Percentiles rank a stretch among this genome's conserved stretches.
phyloP scores from a whole-genome alignment of 139 green algal species.

The Micractinium sp. region DNA sequence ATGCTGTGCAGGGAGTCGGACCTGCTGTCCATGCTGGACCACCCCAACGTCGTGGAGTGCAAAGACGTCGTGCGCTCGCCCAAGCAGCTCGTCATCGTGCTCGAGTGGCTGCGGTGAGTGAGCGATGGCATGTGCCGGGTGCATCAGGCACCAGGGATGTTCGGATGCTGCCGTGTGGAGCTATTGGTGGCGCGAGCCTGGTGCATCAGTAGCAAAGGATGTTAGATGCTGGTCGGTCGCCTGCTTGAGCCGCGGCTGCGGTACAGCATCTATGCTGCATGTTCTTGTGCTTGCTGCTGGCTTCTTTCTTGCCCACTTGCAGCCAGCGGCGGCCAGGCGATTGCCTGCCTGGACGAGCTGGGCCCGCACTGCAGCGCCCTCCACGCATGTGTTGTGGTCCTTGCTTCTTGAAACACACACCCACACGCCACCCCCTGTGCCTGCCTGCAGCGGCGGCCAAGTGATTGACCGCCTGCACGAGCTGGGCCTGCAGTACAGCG shows the following conservation, averaged over 20 bases:
- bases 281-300: no score
- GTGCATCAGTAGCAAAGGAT: no score
- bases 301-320: no score
- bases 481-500: constrained; percentile 55
- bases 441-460: constrained; percentile 38
- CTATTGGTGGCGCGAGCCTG: no score
- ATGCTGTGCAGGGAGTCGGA: constrained; percentile 58
- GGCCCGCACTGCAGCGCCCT: background rate
- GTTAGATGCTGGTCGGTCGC: no score
- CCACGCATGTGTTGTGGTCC: no score
- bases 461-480: constrained; percentile 54
- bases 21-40: constrained; percentile 69
- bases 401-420: no score
- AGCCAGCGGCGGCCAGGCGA: background rate
- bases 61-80: constrained; percentile 48
- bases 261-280: no score
- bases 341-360: background rate
- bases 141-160: no score
- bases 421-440: background rate
- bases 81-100: constrained; percentile 54
- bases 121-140: no score
- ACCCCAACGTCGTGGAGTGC: constrained; percentile 81
- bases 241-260: no score
- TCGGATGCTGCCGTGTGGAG: no score
- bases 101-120: constrained; percentile 56